These are phyloP conservation scores for Aspergillus haitiensis DNA, from an alignment of 495 filamentous ascomycete species.

Conservation along the genomic window DNA sequence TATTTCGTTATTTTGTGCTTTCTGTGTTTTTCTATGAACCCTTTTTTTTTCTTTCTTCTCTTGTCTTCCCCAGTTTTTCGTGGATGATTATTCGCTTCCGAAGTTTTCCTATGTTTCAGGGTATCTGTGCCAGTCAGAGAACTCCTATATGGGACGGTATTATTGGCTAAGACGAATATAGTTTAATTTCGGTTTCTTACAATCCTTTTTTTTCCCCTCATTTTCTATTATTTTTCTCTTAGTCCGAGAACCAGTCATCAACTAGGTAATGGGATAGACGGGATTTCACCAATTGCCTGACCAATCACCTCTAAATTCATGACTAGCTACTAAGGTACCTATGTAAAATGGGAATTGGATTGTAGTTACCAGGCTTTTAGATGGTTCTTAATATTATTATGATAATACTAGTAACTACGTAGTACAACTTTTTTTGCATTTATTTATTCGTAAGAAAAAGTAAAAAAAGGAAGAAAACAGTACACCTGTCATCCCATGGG, in stretches of 20 bases:
- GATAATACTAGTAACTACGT: no score
- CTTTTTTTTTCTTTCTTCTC: slow-evolving; percentile 11
- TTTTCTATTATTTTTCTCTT: no score
- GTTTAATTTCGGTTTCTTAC: slow-evolving; percentile 1
- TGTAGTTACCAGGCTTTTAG: no score
- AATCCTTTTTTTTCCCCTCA: not conserved
- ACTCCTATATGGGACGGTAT: slow-evolving; percentile 6
- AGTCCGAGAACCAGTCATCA: no score
- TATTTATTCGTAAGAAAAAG: not conserved
- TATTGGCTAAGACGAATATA: slow-evolving; percentile 4
- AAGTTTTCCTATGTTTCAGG: slow-evolving; percentile 13
- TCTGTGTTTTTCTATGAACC: slow-evolving; percentile 5
- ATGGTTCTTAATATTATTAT: no score
- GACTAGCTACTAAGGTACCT: no score
- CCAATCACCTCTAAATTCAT: no score
- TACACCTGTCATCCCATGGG: slow-evolving; percentile 11
- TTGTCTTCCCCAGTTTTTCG: slow-evolving; percentile 11
- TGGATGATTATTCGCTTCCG: not conserved
- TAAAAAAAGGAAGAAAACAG: not conserved
- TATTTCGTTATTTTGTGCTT: slow-evolving; percentile 10
- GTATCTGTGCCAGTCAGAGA: slow-evolving; percentile 15
- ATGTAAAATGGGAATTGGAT: no score
- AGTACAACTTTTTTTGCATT: not conserved
- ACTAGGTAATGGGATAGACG: no score
- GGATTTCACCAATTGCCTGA: no score